Conservation (phyloP, 1,284 basidiomycete species). For the Peniophora sp. region DNA sequence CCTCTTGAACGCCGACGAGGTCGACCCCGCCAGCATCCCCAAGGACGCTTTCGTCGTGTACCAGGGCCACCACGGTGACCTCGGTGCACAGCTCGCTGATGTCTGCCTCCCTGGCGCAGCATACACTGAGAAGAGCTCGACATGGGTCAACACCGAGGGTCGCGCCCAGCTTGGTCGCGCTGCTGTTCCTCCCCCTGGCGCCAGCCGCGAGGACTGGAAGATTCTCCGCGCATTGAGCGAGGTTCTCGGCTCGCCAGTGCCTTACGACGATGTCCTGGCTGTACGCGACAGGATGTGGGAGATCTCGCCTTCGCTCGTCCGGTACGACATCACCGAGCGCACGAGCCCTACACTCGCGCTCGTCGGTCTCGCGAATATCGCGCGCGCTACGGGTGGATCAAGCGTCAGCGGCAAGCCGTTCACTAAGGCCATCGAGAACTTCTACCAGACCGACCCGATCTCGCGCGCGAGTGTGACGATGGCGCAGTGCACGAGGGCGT, state of each 20-base stretch:
- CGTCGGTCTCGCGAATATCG: constrained; percentile 61
- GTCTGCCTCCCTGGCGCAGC: constrained; percentile 91
- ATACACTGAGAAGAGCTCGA: constrained; percentile 93
- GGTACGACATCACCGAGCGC: constrained; percentile 82
- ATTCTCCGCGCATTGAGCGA: constrained; percentile 95
- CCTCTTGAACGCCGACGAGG: constrained; percentile 93
- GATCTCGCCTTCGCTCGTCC: constrained; percentile 84
- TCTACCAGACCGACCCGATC: constrained; percentile 93
- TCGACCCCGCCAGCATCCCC: constrained; percentile 88
- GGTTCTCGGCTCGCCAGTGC: constrained; percentile 69
- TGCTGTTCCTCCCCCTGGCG: constrained; percentile 93
- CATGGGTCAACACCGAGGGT: constrained; percentile 98
- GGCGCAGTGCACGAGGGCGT: constrained; percentile 77
- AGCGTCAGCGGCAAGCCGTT: constrained; percentile 60
- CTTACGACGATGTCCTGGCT: constrained; percentile 86
- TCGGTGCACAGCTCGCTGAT: constrained; percentile 94
- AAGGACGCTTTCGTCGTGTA: constrained; percentile 96
- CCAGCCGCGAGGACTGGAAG: constrained; percentile 98
- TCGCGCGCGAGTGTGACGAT: constrained; percentile 82
- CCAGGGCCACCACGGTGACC: constrained; percentile 98
- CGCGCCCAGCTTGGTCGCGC: constrained; percentile 86
- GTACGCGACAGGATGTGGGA: constrained; percentile 97
- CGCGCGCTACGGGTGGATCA: constrained; percentile 39
- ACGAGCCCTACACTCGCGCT: constrained; percentile 68
- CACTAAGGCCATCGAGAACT: constrained; percentile 83